phyloP scores from a whole-genome alignment of 1,284 basidiomycete species.

The Moesziomyces aphidis region DNA sequence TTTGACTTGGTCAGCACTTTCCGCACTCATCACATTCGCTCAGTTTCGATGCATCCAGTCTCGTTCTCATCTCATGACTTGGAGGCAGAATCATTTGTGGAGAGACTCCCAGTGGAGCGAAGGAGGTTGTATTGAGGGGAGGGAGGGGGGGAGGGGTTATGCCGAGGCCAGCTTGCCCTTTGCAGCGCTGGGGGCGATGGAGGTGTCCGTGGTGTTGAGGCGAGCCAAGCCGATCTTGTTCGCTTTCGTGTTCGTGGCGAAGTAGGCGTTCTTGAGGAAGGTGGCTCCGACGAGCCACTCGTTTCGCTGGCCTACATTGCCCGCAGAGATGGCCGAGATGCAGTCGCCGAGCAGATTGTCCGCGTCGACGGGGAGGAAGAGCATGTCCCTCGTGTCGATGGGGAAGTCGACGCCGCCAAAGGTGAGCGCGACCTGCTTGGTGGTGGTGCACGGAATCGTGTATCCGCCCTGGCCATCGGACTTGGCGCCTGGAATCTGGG shows the following conservation, averaged over 20 bases:
- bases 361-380: constrained; percentile 76
- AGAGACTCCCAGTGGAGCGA: neutral
- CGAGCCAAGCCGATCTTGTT: constrained; percentile 78
- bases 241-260: constrained; percentile 77
- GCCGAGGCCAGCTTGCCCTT: constrained; percentile 1
- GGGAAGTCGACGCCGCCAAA: constrained; percentile 77
- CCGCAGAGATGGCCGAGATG: constrained; percentile 78
- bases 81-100: neutral
- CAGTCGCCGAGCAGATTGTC: constrained; percentile 78
- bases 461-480: constrained; percentile 71
- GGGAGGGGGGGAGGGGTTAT: neutral
- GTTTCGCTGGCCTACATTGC: constrained; percentile 69
- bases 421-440: constrained; percentile 75
- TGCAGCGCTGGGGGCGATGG: neutral
- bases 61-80: no score
- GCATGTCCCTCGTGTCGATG: constrained; percentile 73
- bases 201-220: constrained; percentile 36
- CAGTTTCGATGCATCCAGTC: neutral
- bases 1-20: neutral
- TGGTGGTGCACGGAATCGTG: constrained; percentile 81
- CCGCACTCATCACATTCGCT: neutral
- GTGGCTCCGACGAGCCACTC: constrained; percentile 76
- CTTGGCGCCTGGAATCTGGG: constrained; percentile 75
- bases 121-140: neutral
- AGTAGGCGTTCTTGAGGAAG: constrained; percentile 69